A percentile compares a stretch with the other conserved stretches of the same genome.
phyloP scores from a whole-genome alignment of 352 stramenopile species.

The Nothophytophthora sp. region DNA sequence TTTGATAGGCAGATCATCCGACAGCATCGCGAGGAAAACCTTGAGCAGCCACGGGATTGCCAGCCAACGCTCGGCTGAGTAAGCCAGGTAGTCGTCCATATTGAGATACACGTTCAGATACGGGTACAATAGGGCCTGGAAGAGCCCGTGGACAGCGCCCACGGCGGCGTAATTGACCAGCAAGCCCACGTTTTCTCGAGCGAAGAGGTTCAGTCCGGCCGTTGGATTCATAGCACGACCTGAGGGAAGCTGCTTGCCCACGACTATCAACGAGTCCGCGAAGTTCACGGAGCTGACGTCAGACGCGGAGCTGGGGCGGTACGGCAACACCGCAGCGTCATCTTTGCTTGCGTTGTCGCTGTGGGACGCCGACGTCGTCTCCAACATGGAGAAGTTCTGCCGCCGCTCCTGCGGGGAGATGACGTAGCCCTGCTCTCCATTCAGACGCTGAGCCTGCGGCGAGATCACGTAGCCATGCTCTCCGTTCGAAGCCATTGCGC shows the following conservation, averaged over 20 bases:
- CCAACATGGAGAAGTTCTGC: constrained; percentile 40
- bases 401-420: constrained; percentile 24
- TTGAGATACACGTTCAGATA: constrained; percentile 79
- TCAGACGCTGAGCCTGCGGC: constrained; percentile 15
- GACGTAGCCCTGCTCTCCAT: constrained; percentile 13
- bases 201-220: constrained; percentile 33
- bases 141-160: constrained; percentile 51
- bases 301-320: constrained; percentile 25
- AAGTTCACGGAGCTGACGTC: constrained; percentile 31
- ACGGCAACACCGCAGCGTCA: constrained; percentile 28
- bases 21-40: constrained; percentile 42
- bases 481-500: constrained; percentile 11
- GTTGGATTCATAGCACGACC: constrained; percentile 13
- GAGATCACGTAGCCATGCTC: constrained; percentile 25
- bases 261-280: constrained; percentile 27
- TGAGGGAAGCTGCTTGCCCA: constrained; percentile 24
- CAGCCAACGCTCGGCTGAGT: constrained; percentile 52
- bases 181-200: constrained; percentile 40
- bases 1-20: constrained; percentile 52
- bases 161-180: constrained; percentile 58
- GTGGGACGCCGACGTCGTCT: constrained; percentile 27
- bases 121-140: constrained; percentile 60
- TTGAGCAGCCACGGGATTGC: constrained; percentile 67
- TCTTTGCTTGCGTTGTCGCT: constrained; percentile 22
- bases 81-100: constrained; percentile 65